Percentiles rank a stretch among this genome's conserved stretches.
Conservation (phyloP, 805 yeast species). For the Kuraishia piskuri region DNA sequence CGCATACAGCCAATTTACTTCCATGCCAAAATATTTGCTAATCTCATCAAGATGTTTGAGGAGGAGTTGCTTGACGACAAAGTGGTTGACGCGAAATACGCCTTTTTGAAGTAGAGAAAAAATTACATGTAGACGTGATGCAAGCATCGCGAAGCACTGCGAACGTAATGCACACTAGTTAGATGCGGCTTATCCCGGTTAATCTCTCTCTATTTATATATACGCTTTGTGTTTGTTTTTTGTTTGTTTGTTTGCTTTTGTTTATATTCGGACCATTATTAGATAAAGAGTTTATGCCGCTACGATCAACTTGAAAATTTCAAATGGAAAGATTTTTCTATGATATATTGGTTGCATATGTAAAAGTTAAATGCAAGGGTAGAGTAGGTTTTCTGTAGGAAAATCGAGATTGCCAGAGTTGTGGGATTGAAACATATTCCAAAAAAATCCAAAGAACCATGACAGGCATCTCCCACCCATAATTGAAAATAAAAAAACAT, state of each 20-base stretch:
- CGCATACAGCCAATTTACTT: slow-evolving; percentile 38
- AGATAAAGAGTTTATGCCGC: not conserved
- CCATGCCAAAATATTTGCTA: slow-evolving; percentile 41
- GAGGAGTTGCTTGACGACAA: slow-evolving; percentile 26
- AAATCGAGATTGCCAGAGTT: not conserved
- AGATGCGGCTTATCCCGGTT: too few relatives aligned
- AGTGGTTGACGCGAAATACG: slow-evolving; percentile 17
- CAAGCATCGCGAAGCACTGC: too few relatives aligned
- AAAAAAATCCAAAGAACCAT: too few relatives aligned
- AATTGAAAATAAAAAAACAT: too few relatives aligned
- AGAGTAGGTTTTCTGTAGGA: too few relatives aligned
- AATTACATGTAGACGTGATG: not conserved
- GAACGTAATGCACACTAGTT: too few relatives aligned
- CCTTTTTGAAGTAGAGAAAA: slow-evolving; percentile 8
- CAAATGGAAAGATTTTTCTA: not conserved
- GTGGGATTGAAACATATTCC: too few relatives aligned
- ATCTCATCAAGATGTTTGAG: slow-evolving; percentile 35
- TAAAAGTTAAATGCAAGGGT: not conserved
- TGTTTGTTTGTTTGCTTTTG: not conserved
- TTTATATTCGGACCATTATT: not conserved
- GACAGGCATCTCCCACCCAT: too few relatives aligned
- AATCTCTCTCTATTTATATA: too few relatives aligned
- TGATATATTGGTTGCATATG: not conserved
- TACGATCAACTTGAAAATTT: not conserved
- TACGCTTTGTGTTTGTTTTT: not conserved